A percentile compares a stretch with the other conserved stretches of the same genome.
These are phyloP conservation scores for Clavispora fructus DNA, from an alignment of 805 yeast species.

Conservation along the genomic window DNA sequence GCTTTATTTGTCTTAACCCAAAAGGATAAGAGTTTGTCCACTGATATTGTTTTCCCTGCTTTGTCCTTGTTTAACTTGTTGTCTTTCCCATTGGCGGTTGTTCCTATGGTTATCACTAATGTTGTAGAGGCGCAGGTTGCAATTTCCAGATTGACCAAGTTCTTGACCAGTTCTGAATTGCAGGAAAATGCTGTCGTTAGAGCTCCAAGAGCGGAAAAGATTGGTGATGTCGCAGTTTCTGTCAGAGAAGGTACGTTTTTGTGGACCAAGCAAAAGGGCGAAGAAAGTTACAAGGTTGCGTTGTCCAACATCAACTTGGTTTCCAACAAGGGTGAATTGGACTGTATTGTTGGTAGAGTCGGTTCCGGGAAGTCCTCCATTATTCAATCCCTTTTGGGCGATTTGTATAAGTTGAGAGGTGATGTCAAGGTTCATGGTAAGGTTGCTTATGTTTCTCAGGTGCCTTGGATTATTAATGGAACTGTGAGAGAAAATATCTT, in stretches of 20 bases:
- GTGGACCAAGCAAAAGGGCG: conserved; percentile 68
- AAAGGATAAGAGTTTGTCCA: conserved; percentile 59
- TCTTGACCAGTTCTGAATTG: conserved; percentile 70
- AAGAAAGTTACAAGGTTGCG: conserved; percentile 55
- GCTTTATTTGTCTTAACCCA: conserved; percentile 65
- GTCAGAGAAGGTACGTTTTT: conserved; percentile 66
- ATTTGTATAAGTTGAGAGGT: conserved; percentile 72
- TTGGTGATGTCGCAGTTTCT: conserved; percentile 65
- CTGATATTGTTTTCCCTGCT: conserved; percentile 92
- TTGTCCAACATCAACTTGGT: conserved; percentile 55
- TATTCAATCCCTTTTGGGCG: conserved; percentile 76
- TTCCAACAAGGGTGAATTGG: conserved; percentile 70
- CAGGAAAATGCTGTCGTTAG: conserved; percentile 72
- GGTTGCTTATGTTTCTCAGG: conserved; percentile 86
- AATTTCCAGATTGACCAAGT: conserved; percentile 64
- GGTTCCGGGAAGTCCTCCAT: conserved; percentile 89
- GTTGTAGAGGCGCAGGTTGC: conserved; percentile 89
- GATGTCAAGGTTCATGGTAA: conserved; percentile 66
- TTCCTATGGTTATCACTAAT: conserved; percentile 85
- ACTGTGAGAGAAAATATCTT: conserved; percentile 84
- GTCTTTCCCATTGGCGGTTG: conserved; percentile 84
- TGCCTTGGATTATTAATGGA: conserved; percentile 97
- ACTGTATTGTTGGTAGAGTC: conserved; percentile 84
- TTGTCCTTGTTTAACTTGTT: conserved; percentile 81
- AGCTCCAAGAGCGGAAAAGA: conserved; percentile 40